Percentiles rank a stretch among this genome's conserved stretches.
Evolutionary conservation across 192 early-diverging fungal species (phyloP).

Genomic region (Funneliformis mosseae): DNA sequence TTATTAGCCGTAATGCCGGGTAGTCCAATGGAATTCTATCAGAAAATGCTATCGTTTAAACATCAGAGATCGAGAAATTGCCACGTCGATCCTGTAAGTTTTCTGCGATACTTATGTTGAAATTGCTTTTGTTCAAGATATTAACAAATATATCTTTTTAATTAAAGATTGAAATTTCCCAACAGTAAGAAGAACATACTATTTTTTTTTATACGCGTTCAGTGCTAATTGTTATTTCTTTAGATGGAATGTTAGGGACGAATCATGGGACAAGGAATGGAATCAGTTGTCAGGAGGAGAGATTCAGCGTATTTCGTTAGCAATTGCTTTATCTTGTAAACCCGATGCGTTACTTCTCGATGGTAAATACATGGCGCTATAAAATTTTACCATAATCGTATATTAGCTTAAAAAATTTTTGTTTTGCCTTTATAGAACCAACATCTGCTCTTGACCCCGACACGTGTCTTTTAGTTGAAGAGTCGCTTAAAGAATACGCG

Average conservation of each 20-base stretch:
- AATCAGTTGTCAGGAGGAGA: constrained; percentile 83
- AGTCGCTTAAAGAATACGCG: constrained; percentile 60
- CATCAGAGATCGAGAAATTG: constrained; percentile 48
- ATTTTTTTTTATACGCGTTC: background rate
- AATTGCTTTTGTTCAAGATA: background rate
- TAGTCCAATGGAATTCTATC: constrained; percentile 71
- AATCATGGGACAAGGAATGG: constrained; percentile 78
- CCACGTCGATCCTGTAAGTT: constrained; percentile 60
- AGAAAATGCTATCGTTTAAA: constrained; percentile 54
- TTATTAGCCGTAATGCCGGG: constrained; percentile 62
- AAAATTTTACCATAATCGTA: background rate
- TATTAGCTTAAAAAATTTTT: background rate
- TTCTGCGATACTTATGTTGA: background rate
- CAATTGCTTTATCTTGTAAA: constrained; percentile 75
- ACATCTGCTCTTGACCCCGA: constrained; percentile 83
- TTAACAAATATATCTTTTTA: constrained; percentile 29
- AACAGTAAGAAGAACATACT: background rate
- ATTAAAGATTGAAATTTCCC: constrained; percentile 23
- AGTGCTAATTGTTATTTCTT: constrained; percentile 49
- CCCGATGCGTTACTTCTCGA: constrained; percentile 81
- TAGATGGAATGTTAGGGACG: constrained; percentile 70
- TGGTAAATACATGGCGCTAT: constrained; percentile 45
- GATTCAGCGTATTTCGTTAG: constrained; percentile 78
- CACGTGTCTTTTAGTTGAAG: constrained; percentile 70
- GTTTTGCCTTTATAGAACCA: constrained; percentile 57